Evolutionary conservation across 2,329 filamentous ascomycete species (phyloP).

Genomic region (Neopestalotiopsis clavispora): DNA sequence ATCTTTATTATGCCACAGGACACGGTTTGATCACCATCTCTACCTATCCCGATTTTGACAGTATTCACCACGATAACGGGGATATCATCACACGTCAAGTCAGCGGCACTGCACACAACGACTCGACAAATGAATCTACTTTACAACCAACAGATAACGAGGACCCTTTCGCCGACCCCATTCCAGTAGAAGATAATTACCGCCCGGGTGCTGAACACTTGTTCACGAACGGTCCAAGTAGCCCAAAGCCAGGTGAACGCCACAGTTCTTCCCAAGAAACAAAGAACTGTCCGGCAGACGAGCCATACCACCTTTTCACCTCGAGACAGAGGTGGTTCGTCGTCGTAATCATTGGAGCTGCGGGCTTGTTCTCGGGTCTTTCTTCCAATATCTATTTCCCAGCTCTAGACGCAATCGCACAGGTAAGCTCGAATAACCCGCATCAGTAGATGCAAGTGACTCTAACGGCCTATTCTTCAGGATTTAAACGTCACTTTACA

Average conservation of each 20-base stretch:
- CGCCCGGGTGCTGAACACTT: neutral
- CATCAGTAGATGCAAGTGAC: no score
- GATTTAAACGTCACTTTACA: conserved; percentile 36
- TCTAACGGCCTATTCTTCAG: conserved; percentile 11
- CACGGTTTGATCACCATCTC: conserved; percentile 3
- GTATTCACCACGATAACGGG: neutral
- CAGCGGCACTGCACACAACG: neutral
- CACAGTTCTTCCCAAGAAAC: neutral
- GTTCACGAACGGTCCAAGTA: neutral
- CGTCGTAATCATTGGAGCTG: conserved; percentile 53
- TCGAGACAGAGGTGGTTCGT: conserved; percentile 47
- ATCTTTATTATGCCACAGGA: conserved; percentile 5
- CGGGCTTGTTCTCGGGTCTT: conserved; percentile 57
- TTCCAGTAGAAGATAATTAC: neutral
- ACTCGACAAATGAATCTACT: neutral
- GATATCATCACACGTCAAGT: conserved; percentile 5
- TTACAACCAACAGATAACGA: neutral
- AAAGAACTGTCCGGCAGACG: neutral
- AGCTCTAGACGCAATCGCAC: conserved; percentile 43
- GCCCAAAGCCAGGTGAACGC: neutral
- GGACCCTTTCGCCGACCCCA: neutral
- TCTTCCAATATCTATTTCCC: conserved; percentile 58
- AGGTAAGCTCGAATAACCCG: conserved; percentile 24
- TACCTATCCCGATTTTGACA: neutral
- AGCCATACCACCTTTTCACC: conserved; percentile 41